Evolutionary conservation across 73 alveolate genomes (phyloP).

Genomic region (Tetrahymena elliotti): DNA sequence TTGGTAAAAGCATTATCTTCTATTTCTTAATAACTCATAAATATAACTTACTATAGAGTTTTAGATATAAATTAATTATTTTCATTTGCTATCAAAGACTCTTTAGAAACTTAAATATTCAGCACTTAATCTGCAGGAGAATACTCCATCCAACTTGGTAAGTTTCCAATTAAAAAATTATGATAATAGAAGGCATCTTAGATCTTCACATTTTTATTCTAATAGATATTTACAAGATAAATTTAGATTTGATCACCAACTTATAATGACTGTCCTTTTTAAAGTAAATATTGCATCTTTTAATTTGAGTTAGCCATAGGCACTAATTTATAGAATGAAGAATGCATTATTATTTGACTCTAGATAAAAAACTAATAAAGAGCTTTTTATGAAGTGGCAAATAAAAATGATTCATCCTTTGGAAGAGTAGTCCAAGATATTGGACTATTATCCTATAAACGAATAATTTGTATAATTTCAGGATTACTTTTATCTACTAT

Average conservation of each 20-base stretch:
- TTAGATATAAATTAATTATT: too few relatives aligned
- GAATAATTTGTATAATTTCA: background rate
- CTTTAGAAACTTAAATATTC: background rate
- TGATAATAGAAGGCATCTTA: background rate
- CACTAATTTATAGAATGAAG: background rate
- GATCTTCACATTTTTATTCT: background rate
- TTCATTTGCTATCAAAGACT: background rate
- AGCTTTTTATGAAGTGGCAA: background rate
- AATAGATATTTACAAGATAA: background rate
- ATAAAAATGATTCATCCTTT: background rate
- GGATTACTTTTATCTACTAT: background rate
- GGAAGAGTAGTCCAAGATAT: background rate
- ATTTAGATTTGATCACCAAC: background rate
- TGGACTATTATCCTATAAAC: background rate
- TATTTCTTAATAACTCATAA: background rate
- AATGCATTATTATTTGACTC: background rate
- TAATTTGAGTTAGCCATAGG: background rate
- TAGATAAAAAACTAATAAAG: background rate
- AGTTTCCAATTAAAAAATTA: too few relatives aligned
- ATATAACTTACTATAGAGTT: background rate
- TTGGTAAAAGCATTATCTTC: background rate
- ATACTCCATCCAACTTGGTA: background rate
- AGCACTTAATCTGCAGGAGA: background rate
- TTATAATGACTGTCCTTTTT: background rate
- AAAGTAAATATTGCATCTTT: background rate